phyloP scores from a whole-genome alignment of 768 basidiomycete species.

The Calocybe gangraenosa region DNA sequence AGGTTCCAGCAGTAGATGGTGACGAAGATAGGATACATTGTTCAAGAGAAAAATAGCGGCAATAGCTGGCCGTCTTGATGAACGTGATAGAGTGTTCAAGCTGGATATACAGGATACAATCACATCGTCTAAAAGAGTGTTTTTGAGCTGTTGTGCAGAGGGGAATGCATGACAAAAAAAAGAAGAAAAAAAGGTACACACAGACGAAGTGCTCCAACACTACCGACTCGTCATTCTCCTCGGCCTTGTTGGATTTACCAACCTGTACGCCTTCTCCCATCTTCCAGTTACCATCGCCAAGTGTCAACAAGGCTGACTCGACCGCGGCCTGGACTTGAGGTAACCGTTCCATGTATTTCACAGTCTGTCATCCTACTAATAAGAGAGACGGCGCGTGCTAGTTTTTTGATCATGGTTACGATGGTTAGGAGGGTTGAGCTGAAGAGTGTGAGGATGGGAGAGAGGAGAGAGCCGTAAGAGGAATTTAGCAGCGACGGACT shows the following conservation, averaged over 20 bases:
- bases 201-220: slow-evolving; percentile 76
- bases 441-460: slow-evolving; percentile 64
- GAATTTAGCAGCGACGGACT: slow-evolving; percentile 44
- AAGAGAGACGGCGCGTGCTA: slow-evolving; percentile 73
- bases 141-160: neutral
- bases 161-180: neutral
- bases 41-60: slow-evolving; percentile 78
- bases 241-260: slow-evolving; percentile 41
- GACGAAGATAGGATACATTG: slow-evolving; percentile 69
- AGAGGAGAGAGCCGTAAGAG: slow-evolving; percentile 58
- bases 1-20: slow-evolving; percentile 52
- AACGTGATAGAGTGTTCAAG: slow-evolving; percentile 59
- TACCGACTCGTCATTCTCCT: slow-evolving; percentile 51
- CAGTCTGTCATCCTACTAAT: slow-evolving; percentile 61
- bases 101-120: slow-evolving; percentile 59
- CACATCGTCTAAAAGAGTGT: slow-evolving; percentile 56
- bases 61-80: slow-evolving; percentile 56
- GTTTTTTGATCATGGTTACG: slow-evolving; percentile 64
- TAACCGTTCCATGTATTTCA: slow-evolving; percentile 64
- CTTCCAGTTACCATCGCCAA: slow-evolving; percentile 89
- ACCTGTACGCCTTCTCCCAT: slow-evolving; percentile 82
- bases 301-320: slow-evolving; percentile 56
- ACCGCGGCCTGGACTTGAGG: slow-evolving; percentile 70
- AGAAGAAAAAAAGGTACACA: slow-evolving; percentile 29
- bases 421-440: slow-evolving; percentile 61